These are phyloP conservation scores for Rubia occidens DNA, from an alignment of 305 asterid species.

Conservation along the genomic window DNA sequence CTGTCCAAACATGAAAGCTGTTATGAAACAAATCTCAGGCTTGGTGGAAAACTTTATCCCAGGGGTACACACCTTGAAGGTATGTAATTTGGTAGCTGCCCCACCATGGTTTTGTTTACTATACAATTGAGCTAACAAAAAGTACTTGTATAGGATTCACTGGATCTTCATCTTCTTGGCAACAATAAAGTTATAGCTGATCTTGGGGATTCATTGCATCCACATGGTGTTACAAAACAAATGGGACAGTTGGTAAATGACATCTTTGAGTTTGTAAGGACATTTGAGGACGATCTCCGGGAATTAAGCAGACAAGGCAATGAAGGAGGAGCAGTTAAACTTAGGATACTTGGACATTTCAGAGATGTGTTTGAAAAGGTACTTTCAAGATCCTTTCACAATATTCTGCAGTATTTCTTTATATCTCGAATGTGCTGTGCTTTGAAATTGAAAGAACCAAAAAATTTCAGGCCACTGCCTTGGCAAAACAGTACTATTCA, in stretches of 20 bases:
- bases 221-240: conserved; percentile 60
- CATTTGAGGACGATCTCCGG: conserved; percentile 38
- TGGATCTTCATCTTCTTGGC: conserved; percentile 72
- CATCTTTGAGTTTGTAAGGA: conserved; percentile 44
- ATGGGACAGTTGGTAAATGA: conserved; percentile 55
- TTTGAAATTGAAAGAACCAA: conserved; percentile 3
- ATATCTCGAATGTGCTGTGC: neutral
- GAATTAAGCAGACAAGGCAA: conserved; percentile 29
- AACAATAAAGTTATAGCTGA: conserved; percentile 27
- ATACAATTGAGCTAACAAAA: conserved; percentile 5
- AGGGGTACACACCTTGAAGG: conserved; percentile 65
- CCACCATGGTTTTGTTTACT: neutral
- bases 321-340: conserved; percentile 34
- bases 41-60: conserved; percentile 48
- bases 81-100: conserved; percentile 19
- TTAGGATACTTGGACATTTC: conserved; percentile 48
- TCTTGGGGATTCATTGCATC: conserved; percentile 40
- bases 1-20: conserved; percentile 50
- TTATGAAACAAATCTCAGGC: conserved; percentile 35
- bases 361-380: conserved; percentile 50
- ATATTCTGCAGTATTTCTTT: neutral
- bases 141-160: conserved; percentile 39
- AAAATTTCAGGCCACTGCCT: conserved; percentile 45
- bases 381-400: conserved; percentile 8
- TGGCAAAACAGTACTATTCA: conserved; percentile 31